Evolutionary conservation across 2,329 filamentous ascomycete species (phyloP).

Genomic region (Calonectria henricotiae): DNA sequence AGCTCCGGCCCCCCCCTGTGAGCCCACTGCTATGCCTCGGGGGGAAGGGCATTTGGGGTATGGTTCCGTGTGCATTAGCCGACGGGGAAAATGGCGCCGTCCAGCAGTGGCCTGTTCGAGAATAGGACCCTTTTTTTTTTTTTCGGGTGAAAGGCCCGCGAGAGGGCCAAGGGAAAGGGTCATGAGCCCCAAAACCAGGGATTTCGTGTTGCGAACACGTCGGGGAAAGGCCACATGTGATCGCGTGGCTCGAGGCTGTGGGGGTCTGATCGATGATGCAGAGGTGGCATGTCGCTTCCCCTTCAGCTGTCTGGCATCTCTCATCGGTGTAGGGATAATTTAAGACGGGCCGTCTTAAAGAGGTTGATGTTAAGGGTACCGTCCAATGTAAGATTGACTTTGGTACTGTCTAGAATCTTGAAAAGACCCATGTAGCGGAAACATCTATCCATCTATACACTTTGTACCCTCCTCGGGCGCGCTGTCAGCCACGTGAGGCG

Average conservation of each 20-base stretch:
- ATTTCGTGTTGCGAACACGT: constrained; percentile 28
- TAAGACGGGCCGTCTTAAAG: constrained; percentile 30
- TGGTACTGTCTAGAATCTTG: background rate
- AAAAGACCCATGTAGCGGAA: background rate
- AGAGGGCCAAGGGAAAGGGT: constrained; percentile 24
- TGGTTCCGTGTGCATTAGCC: constrained; percentile 37
- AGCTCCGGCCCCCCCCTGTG: constrained; percentile 31
- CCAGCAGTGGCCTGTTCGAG: constrained; percentile 12
- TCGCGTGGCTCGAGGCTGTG: constrained; percentile 39
- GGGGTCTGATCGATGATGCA: constrained; percentile 46
- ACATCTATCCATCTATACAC: background rate
- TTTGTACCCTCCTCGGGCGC: constrained; percentile 2
- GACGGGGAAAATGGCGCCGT: constrained; percentile 45
- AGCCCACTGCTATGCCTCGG: constrained; percentile 25
- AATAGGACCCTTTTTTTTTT: constrained; percentile 35
- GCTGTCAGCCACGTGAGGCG: constrained; percentile 34
- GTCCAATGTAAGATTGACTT: constrained; percentile 18
- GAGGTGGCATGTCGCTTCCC: constrained; percentile 42
- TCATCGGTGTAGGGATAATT: constrained; percentile 44
- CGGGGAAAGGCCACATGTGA: constrained; percentile 44
- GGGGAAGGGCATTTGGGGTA: constrained; percentile 14
- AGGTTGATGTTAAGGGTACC: background rate
- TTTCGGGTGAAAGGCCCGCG: constrained; percentile 46
- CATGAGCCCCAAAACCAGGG: constrained; percentile 43
- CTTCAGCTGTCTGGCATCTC: constrained; percentile 28